Conservation (phyloP, 2,329 filamentous ascomycete species). For the Fusarium sp. region DNA sequence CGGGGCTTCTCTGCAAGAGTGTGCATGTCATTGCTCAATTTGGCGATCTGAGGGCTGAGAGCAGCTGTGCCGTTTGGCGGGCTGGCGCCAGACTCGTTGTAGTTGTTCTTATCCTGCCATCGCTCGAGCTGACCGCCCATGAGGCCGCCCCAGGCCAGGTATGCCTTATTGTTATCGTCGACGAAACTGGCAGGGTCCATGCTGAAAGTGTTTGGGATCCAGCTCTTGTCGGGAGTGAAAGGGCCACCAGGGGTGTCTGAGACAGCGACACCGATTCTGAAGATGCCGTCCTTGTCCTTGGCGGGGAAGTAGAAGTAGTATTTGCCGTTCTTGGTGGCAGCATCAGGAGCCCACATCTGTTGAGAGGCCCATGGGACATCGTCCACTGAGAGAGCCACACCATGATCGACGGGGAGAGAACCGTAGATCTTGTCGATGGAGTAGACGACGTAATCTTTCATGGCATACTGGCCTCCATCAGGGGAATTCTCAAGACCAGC, state of each 20-base stretch:
- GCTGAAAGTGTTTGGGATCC: constrained; percentile 20
- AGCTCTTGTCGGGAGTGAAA: constrained; percentile 24
- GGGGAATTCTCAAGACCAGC: neutral
- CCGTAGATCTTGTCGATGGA: constrained; percentile 25
- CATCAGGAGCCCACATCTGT: constrained; percentile 28
- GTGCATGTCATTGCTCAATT: constrained; percentile 23
- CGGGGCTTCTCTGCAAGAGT: constrained; percentile 20
- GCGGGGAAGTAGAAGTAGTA: constrained; percentile 31
- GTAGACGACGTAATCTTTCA: constrained; percentile 23
- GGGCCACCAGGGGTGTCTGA: constrained; percentile 8
- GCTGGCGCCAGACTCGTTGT: constrained; percentile 9
- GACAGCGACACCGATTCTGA: constrained; percentile 27
- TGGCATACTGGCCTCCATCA: constrained; percentile 10
- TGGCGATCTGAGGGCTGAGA: constrained; percentile 13
- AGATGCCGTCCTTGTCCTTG: constrained; percentile 22
- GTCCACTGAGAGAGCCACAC: constrained; percentile 6
- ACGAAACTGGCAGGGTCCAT: constrained; percentile 20
- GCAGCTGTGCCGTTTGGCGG: constrained; percentile 18
- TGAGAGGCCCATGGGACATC: constrained; percentile 16
- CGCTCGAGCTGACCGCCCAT: constrained; percentile 17
- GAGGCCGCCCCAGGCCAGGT: constrained; percentile 11
- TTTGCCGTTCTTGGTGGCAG: constrained; percentile 26
- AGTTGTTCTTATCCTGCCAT: constrained; percentile 21
- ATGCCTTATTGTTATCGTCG: neutral
- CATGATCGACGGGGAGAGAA: constrained; percentile 2